Base-by-base conservation (phyloP, 2,329 filamentous ascomycete species). In the Alternaria atra region DNA sequence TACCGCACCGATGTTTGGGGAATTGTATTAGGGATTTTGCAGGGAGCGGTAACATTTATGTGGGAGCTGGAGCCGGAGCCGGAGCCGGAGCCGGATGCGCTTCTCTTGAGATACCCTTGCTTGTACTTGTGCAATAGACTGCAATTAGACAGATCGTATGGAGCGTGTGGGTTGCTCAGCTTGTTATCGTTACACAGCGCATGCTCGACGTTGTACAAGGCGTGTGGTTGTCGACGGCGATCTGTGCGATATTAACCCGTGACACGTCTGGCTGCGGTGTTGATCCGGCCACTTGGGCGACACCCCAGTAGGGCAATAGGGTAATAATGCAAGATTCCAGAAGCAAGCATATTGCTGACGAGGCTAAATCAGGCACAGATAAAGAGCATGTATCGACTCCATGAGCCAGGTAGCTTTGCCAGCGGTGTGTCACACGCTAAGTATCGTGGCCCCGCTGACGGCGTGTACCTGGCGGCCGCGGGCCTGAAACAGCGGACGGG, bases 101-200 rank as follows among this genome's bases (percentile, higher is more conserved):
- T 64, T 62, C 60, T 71, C 60, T 67, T 64, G 61, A 67, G 72
- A 75, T 74, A 74, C 68, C 70, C 71, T 69, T 70, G 69, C 66
- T 64, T 71, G 63, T 68, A 58, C 63, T 48, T 59, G 51, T 42
- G 51, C 35, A 50, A 43, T 57, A 35, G 12, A 44, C 53, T 58
- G 60, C 57, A 63, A 62, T 58, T 56, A 63, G 58, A 65, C 52
- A 55, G 55, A 47, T 55, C 23, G 51, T 58, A 63, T 67, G 65
- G 50, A 58, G 65, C 63, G 58, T 47, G 44, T 32, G 53, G 64
- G 50, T 58, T 56, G 40, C 59, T 63, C 60, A 68, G 65, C 70
- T 60, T 52, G 51, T 54, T 46, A 54, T 40, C 32, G 63, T 72
- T 60, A 56, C 69, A 71, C 72, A 55, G 59, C 68, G 63, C 67